Evolutionary conservation across 2,329 filamentous ascomycete species (phyloP).

Genomic region (Colletotrichum navitas): DNA sequence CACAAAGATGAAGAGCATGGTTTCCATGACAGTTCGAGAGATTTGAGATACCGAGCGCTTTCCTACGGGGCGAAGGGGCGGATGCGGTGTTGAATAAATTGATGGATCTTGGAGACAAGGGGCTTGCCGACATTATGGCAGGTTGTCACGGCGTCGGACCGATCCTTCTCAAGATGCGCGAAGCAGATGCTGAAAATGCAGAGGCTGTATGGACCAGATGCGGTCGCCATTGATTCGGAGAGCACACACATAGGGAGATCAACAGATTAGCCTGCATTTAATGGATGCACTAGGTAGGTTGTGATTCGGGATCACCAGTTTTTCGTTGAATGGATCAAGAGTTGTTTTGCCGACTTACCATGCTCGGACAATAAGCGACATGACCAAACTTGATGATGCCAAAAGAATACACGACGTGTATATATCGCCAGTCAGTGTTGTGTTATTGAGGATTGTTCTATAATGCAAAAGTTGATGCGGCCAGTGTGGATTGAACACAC

Average conservation of each 20-base stretch:
- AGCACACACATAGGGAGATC: background rate
- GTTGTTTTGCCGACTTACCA: background rate
- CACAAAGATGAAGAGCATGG: background rate
- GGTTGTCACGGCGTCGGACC: background rate
- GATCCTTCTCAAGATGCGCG: background rate
- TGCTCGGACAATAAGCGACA: background rate
- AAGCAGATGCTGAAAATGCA: background rate
- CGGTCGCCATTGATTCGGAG: background rate
- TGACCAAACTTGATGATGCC: background rate
- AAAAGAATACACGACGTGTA: too few relatives aligned
- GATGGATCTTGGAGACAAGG: background rate
- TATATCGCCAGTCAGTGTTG: too few relatives aligned
- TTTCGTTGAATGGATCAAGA: background rate
- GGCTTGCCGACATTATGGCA: background rate
- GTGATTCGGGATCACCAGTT: background rate
- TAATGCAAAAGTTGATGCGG: constrained; percentile 19
- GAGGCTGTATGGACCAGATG: background rate
- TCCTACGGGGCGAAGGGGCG: background rate
- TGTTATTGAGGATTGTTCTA: background rate
- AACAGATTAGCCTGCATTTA: background rate
- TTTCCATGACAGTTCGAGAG: background rate
- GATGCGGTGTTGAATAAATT: background rate
- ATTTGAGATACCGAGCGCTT: background rate
- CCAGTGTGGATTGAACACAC: constrained; percentile 42
- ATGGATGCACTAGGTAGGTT: background rate